These are phyloP conservation scores for Pinus taeda DNA, from an alignment of 75 land plant genomes.

Conservation along the genomic window DNA sequence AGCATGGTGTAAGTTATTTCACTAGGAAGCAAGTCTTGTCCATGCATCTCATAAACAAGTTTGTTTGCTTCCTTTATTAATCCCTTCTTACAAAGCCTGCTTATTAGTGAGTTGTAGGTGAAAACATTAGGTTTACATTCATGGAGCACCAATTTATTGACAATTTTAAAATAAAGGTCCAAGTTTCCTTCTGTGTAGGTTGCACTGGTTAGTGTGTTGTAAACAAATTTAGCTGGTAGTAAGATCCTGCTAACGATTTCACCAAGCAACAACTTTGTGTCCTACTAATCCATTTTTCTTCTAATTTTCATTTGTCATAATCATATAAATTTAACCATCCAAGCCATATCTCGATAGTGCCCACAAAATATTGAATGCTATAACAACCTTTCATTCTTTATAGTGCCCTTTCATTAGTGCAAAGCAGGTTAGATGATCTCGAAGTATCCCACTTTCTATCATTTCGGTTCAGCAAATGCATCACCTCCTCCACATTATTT, in stretches of 20 bases:
- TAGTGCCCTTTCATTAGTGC: conserved; percentile 23
- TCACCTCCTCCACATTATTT: too few relatives aligned
- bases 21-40: conserved; percentile 34
- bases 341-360: conserved; percentile 21
- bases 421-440: conserved; percentile 46
- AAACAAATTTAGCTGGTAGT: conserved; percentile 30
- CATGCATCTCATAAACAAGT: conserved; percentile 29
- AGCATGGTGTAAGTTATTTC: conserved; percentile 38
- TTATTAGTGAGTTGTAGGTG: conserved; percentile 50
- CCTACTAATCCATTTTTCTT: conserved; percentile 27
- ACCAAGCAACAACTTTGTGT: conserved; percentile 31
- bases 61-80: conserved; percentile 32
- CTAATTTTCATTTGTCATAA: conserved; percentile 23
- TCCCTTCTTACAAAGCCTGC: conserved; percentile 30
- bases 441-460: conserved; percentile 36
- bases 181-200: conserved; percentile 36
- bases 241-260: conserved; percentile 30
- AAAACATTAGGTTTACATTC: conserved; percentile 35
- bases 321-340: conserved; percentile 21
- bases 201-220: conserved; percentile 36
- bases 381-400: conserved; percentile 17
- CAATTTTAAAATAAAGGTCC: conserved; percentile 23
- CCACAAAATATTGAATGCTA: conserved; percentile 25
- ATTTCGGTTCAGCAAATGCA: conserved; percentile 15
- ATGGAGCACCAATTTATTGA: conserved; percentile 40